phyloP scores from a whole-genome alignment of 768 basidiomycete species.

The Termitomyces eurrhizus region DNA sequence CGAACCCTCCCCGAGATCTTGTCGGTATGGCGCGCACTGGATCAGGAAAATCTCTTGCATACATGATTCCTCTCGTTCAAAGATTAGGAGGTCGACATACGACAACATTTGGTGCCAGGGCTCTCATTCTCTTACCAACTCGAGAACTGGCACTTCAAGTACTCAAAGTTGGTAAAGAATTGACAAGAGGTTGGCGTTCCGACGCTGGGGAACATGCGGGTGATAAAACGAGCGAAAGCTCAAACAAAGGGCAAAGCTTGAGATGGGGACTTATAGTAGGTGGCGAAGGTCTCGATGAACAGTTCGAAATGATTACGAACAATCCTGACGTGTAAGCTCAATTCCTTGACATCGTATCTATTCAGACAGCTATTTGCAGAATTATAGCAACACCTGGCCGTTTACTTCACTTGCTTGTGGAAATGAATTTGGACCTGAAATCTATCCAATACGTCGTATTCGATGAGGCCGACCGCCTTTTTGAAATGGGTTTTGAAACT shows the following conservation, averaged over 20 bases:
- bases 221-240: constrained; percentile 57
- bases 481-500: constrained; percentile 96
- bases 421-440: constrained; percentile 92
- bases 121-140: constrained; percentile 85
- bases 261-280: constrained; percentile 96
- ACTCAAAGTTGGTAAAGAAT: constrained; percentile 90
- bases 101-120: constrained; percentile 77
- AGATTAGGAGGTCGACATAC: constrained; percentile 80
- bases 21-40: constrained; percentile 99
- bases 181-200: constrained; percentile 76
- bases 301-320: constrained; percentile 91
- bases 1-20: constrained; percentile 84
- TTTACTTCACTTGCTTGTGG: constrained; percentile 91
- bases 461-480: constrained; percentile 97
- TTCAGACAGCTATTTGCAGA: constrained; percentile 36
- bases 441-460: constrained; percentile 90
- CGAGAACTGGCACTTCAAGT: constrained; percentile 94
- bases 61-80: constrained; percentile 88
- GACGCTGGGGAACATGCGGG: constrained; percentile 69
- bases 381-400: constrained; percentile 98
- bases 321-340: constrained; percentile 90
- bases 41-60: constrained; percentile 96
- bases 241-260: constrained; percentile 55
- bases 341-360: constrained; percentile 9
- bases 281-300: constrained; percentile 92